Evolutionary conservation across 1,284 basidiomycete species (phyloP), one percentile per base, ranked within the genome.

Genomic region (Ceratobasidium sp.): DNA sequence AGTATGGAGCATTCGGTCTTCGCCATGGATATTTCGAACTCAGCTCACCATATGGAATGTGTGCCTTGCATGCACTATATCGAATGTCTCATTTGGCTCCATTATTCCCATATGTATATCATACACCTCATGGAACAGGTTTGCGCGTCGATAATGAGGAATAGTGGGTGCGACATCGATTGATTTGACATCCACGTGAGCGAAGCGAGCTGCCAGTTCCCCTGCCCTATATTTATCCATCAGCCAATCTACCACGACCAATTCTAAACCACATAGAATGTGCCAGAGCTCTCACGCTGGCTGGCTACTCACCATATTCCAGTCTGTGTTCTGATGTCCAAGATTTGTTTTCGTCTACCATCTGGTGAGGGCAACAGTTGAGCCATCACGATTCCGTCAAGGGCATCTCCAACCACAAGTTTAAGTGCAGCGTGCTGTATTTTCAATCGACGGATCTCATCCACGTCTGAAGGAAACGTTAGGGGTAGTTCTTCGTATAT

Each of bases 91-190:
- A 36, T 64, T 57, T 18, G 65, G 34, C 71, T 70, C 59, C 58
- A 67, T 43, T 72, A 74, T 53, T 28, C 70, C 62, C 3, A 50
- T 50, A 30, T 71, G 73, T 34, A 74, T 69, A 48, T 74, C 72
- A 46, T 74, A 74, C 21, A 74, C 72, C 71, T 74, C 73, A 52
- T 72, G 65, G 18, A 52, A 48, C 18, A 74, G 21, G 64, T 74
- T 74, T 8, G 62, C 60, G 30, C 61, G 61, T 16, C 71, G 73
- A 10, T 45, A 39, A 50, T 74, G 71, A 6, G 72, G 53, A n/a
- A 74, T 67, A 10, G 60, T 65, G 12, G 73, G 73, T 32, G 70
- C 73, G n/a, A 74, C 62, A 59, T 74, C 73, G 18, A 74, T 65
- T 3, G 61, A 64, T 28, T 67, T 71, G 64, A 74, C 71, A 48